Evolutionary conservation across 2,329 filamentous ascomycete genomes (phyloP).

Genomic region (Alternaria gaisen): DNA sequence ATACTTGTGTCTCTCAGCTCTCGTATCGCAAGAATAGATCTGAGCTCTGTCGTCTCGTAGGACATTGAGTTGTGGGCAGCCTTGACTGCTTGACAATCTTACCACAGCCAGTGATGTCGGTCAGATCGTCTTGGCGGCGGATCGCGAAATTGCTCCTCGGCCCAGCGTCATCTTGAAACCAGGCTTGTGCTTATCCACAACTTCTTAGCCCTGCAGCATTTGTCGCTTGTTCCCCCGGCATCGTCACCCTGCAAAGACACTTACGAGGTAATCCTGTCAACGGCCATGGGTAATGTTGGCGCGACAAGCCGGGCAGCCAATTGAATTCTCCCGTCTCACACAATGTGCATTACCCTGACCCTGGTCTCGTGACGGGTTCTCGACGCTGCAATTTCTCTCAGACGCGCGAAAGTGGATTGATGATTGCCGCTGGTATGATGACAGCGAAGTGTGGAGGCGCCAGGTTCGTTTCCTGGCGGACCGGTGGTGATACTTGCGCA

Average conservation of each 20-base stretch:
- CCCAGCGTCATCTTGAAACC: conserved; percentile 37
- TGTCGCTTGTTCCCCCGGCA: conserved; percentile 28
- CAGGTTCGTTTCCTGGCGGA: conserved; percentile 36
- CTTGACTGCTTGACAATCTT: conserved; percentile 28
- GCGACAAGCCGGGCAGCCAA: conserved; percentile 38
- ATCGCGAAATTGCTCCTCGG: conserved; percentile 45
- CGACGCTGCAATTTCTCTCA: conserved; percentile 49
- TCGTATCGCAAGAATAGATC: neutral
- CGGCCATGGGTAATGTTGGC: conserved; percentile 38
- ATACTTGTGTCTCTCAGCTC: neutral
- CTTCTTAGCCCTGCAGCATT: conserved; percentile 35
- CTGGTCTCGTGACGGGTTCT: conserved; percentile 30
- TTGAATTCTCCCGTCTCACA: conserved; percentile 19
- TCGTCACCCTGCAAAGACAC: conserved; percentile 27
- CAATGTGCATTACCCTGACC: conserved; percentile 17
- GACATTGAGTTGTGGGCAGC: conserved; percentile 4
- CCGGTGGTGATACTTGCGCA: conserved; percentile 31
- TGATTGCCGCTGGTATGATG: conserved; percentile 41
- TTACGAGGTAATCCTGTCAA: conserved; percentile 29
- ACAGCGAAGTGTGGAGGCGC: conserved; percentile 34
- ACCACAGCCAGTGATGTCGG: conserved; percentile 33
- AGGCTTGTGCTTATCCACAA: conserved; percentile 29
- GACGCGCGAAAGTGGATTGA: conserved; percentile 39
- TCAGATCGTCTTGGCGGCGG: conserved; percentile 32
- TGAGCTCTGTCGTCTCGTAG: conserved; percentile 10